Evolutionary conservation across 2,329 filamentous ascomycete genomes (phyloP).

Genomic region (Ophiocordyceps sinensis): DNA sequence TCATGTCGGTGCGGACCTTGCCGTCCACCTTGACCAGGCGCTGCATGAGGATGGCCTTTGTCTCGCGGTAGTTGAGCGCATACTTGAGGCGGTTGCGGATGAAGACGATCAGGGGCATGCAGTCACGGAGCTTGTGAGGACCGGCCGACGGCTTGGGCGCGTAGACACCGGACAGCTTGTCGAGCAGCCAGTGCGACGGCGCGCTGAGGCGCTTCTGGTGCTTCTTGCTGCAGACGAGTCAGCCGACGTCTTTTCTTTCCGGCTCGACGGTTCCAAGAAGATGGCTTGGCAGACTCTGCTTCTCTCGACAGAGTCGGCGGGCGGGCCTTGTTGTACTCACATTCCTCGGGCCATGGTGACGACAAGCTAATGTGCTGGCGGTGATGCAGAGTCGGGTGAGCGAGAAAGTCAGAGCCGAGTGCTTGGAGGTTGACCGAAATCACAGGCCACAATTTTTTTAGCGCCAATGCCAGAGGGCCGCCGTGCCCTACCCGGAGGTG

Average conservation of each 20-base stretch:
- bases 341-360: conserved; percentile 52
- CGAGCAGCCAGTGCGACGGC: conserved; percentile 98
- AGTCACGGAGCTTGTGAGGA: conserved; percentile 99
- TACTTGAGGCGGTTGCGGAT: conserved; percentile 96
- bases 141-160: conserved; percentile 58
- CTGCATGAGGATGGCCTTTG: conserved; percentile 97
- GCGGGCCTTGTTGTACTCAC: conserved; percentile 23
- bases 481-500: conserved; percentile 17
- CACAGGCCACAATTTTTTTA: conserved; percentile 18
- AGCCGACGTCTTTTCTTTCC: not conserved
- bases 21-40: conserved; percentile 98
- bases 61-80: conserved; percentile 96
- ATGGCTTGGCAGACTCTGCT: not conserved
- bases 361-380: conserved; percentile 22
- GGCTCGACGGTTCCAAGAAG: not conserved
- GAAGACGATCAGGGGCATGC: conserved; percentile 98
- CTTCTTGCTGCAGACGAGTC: conserved; percentile 59
- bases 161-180: conserved; percentile 94
- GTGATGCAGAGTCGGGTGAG: conserved; percentile 18
- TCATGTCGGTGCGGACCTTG: conserved; percentile 98
- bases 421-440: conserved; percentile 9
- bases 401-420: conserved; percentile 9
- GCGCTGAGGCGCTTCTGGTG: conserved; percentile 99
- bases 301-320: not conserved
- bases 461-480: conserved; percentile 15